Percentiles rank a stretch among this genome's conserved stretches.
Conservation (phyloP, 2,329 filamentous ascomycete species). For the Penicillium hordei region DNA sequence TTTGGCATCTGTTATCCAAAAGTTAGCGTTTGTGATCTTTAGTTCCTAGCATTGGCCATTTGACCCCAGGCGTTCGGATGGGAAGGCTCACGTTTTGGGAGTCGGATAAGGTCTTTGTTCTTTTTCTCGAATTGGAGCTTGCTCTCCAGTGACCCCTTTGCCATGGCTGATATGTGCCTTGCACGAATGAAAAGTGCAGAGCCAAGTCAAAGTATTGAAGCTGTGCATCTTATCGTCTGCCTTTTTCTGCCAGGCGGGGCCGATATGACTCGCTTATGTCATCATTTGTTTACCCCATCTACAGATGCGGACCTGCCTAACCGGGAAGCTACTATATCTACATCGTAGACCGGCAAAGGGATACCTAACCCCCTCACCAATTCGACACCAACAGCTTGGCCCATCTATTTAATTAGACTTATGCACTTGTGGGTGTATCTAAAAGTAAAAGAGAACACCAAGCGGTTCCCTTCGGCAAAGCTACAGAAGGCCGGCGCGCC, state of each 20-base stretch:
- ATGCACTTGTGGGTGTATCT: not conserved
- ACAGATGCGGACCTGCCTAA: not conserved
- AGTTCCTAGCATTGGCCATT: not conserved
- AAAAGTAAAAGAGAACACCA: constrained; percentile 32
- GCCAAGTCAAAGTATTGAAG: not conserved
- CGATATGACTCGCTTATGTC: not conserved
- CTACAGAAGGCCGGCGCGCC: constrained; percentile 16
- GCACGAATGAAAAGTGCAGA: not conserved
- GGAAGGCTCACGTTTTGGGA: constrained; percentile 37
- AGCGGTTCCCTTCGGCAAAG: constrained; percentile 24
- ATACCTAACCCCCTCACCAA: not conserved
- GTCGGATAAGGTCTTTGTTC: constrained; percentile 37
- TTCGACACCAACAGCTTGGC: not conserved
- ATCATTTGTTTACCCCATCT: not conserved
- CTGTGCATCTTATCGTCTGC: constrained; percentile 12
- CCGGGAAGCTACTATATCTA: not conserved
- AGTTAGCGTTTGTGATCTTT: constrained; percentile 10
- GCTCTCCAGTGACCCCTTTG: constrained; percentile 24
- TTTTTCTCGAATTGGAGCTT: constrained; percentile 42
- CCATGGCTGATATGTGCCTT: constrained; percentile 15
- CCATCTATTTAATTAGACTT: too few species aligned
- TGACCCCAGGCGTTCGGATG: not conserved
- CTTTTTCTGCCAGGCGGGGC: constrained; percentile 18
- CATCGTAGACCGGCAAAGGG: not conserved
- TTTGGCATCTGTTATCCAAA: constrained; percentile 41